Evolutionary conservation across 75 land plant genomes (phyloP).

Genomic region (Selaginella tamariscina): DNA sequence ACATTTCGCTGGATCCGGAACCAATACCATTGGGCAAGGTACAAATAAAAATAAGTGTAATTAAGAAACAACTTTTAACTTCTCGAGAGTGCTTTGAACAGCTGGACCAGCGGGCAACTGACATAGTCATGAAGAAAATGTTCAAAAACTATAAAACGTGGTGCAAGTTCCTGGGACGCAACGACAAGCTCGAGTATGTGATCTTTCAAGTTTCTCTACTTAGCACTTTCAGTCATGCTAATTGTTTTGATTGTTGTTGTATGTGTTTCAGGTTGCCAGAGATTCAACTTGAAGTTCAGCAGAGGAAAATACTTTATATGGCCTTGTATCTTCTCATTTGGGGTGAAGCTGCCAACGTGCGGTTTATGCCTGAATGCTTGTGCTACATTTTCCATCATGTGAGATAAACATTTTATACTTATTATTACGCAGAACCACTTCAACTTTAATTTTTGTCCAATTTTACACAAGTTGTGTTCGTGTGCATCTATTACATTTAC

Average conservation of each 20-base stretch:
- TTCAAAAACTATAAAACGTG: slow-evolving; percentile 13
- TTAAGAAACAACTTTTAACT: background rate
- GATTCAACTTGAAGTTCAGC: slow-evolving; percentile 48
- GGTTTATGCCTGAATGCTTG: slow-evolving; percentile 8
- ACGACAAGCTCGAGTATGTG: background rate
- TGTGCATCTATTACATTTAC: too few species aligned
- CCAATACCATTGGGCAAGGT: slow-evolving; percentile 68
- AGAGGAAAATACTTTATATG: background rate
- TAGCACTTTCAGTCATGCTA: too few species aligned
- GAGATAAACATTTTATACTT: background rate
- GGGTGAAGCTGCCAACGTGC: slow-evolving; percentile 10
- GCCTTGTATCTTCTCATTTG: slow-evolving; percentile 4
- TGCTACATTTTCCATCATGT: slow-evolving; percentile 11
- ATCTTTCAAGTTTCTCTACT: too few species aligned
- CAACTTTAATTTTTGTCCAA: too few species aligned
- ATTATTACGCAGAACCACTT: background rate
- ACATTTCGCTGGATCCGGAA: slow-evolving; percentile 62
- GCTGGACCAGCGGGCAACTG: slow-evolving; percentile 3
- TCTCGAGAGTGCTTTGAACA: background rate
- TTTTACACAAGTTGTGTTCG: too few species aligned
- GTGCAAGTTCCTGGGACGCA: slow-evolving; percentile 12
- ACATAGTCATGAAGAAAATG: background rate
- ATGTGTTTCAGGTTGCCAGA: slow-evolving; percentile 44
- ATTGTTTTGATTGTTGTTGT: background rate
- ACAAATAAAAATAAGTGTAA: background rate